Conservation (phyloP, 495 filamentous ascomycete species). For the Corynascus novoguineensis region DNA sequence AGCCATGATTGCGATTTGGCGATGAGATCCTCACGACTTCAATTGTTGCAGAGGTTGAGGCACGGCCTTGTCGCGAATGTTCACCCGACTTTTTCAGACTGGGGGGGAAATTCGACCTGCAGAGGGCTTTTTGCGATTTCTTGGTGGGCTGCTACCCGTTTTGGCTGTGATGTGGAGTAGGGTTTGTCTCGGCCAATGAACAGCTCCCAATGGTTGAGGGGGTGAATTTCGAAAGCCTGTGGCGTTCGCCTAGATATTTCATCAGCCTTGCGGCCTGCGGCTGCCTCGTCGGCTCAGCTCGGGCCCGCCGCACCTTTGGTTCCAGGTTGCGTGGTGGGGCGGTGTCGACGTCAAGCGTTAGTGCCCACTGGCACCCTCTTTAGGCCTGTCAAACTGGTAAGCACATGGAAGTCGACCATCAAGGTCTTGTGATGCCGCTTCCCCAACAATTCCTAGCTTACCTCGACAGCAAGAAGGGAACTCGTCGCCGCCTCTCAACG, state of each 20-base stretch:
- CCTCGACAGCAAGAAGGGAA: constrained; percentile 1
- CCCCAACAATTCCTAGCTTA: not conserved
- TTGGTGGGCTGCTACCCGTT: constrained; percentile 31
- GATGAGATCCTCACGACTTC: constrained; percentile 23
- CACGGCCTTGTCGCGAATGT: constrained; percentile 27
- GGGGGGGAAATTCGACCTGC: constrained; percentile 32
- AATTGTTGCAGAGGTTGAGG: constrained; percentile 28
- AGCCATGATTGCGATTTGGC: constrained; percentile 46
- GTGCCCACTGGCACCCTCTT: not conserved
- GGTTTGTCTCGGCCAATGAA: constrained; percentile 27
- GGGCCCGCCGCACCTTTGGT: not conserved
- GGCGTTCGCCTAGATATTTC: constrained; percentile 7
- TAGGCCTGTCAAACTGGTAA: not conserved
- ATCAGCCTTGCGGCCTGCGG: constrained; percentile 7
- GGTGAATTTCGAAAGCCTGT: not conserved
- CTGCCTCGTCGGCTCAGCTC: not conserved
- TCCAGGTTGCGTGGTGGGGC: constrained; percentile 10
- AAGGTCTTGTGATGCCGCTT: constrained; percentile 12
- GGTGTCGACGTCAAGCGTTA: constrained; percentile 24
- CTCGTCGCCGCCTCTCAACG: not conserved
- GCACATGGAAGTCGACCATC: not conserved
- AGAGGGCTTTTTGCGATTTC: constrained; percentile 34
- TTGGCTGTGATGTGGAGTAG: constrained; percentile 27
- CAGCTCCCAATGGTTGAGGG: not conserved
- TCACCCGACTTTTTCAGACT: constrained; percentile 28